phyloP scores from a whole-genome alignment of 805 yeast species.

The Candida ipomoeae region DNA sequence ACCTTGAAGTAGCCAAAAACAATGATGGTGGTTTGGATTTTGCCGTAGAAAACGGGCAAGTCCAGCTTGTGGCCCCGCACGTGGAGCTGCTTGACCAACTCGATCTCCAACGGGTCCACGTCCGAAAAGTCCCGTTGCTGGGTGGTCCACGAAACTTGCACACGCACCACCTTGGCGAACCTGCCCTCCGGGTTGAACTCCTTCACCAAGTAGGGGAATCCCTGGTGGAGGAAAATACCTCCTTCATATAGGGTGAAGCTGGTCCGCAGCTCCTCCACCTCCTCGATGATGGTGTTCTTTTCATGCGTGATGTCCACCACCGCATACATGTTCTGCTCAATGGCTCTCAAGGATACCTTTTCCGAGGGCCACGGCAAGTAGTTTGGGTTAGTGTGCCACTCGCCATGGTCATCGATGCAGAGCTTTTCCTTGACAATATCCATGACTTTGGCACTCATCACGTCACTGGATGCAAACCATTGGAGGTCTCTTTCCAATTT shows the following conservation, averaged over 20 bases:
- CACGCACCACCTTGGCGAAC: conserved; percentile 81
- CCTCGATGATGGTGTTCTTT: conserved; percentile 76
- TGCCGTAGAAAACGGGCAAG: conserved; percentile 72
- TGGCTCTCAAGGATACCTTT: conserved; percentile 73
- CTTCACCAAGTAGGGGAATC: conserved; percentile 78
- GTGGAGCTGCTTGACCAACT: conserved; percentile 52
- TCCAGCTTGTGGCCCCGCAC: conserved; percentile 30
- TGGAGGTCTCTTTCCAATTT: conserved; percentile 45
- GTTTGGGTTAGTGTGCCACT: conserved; percentile 34
- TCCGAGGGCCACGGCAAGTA: conserved; percentile 81
- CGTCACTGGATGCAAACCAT: conserved; percentile 49
- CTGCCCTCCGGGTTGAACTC: conserved; percentile 78
- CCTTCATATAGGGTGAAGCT: conserved; percentile 89
- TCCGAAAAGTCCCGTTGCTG: conserved; percentile 89
- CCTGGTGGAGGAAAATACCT: conserved; percentile 92
- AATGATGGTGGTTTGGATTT: conserved; percentile 61
- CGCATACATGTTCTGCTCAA: conserved; percentile 77
- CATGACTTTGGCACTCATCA: conserved; percentile 16
- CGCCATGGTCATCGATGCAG: conserved; percentile 28
- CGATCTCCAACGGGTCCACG: conserved; percentile 80
- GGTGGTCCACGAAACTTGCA: conserved; percentile 92
- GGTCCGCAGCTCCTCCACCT: conserved; percentile 82
- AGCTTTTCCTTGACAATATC: conserved; percentile 38
- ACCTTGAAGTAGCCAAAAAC: conserved; percentile 94
- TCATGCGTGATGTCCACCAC: conserved; percentile 85